These are phyloP conservation scores for Fraxinus americana DNA, from an alignment of 257 asterid species.

Conservation along the genomic window DNA sequence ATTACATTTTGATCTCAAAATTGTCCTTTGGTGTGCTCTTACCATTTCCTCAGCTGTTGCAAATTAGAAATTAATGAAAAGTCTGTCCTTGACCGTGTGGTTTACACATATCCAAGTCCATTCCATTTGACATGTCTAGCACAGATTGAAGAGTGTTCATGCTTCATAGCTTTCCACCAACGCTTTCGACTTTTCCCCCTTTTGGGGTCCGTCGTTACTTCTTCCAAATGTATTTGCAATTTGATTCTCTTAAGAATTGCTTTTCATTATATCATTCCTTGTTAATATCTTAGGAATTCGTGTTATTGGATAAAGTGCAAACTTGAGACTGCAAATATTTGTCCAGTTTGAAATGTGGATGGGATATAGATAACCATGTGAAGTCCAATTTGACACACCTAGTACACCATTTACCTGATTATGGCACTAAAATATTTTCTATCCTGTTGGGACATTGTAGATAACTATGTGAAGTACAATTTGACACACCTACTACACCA, in stretches of 20 bases:
- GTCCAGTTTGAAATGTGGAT: background rate
- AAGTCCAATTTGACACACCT: background rate
- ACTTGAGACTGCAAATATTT: background rate
- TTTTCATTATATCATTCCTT: background rate
- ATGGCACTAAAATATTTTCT: background rate
- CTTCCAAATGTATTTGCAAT: background rate
- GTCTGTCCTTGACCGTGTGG: background rate
- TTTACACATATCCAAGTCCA: too few relatives aligned
- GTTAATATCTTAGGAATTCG: background rate
- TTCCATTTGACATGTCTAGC: too few relatives aligned
- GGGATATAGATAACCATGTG: background rate
- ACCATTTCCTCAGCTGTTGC: too few relatives aligned
- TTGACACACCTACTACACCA: background rate
- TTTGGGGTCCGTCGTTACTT: background rate
- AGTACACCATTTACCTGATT: background rate
- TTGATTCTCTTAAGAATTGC: background rate
- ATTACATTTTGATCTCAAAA: background rate
- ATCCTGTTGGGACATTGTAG: background rate
- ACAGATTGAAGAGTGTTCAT: too few relatives aligned
- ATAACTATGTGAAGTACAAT: background rate
- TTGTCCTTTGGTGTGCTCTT: too few relatives aligned
- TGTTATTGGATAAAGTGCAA: background rate
- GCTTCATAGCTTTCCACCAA: too few relatives aligned
- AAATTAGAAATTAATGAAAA: too few relatives aligned
- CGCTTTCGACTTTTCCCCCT: too few relatives aligned